Percentiles rank a stretch among this genome's conserved stretches.
Evolutionary conservation across 2,329 filamentous ascomycete species (phyloP).

Genomic region (Neonectria ditissima): DNA sequence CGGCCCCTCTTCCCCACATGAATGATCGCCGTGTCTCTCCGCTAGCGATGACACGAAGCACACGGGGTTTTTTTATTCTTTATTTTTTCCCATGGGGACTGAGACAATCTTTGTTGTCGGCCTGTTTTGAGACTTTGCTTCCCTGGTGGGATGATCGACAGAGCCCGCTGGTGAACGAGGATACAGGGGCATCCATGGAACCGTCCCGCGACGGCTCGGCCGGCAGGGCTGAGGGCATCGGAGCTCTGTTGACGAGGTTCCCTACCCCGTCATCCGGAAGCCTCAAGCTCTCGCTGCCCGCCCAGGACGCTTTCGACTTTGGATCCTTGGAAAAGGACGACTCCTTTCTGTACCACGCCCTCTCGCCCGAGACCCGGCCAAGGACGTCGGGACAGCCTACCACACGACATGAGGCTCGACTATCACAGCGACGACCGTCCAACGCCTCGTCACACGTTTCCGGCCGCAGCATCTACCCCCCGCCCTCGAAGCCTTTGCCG

Average conservation of each 20-base stretch:
- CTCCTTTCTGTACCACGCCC: background rate
- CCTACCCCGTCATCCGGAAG: background rate
- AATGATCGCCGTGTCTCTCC: constrained; percentile 2
- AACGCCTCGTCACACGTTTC: constrained; percentile 7
- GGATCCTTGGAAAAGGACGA: background rate
- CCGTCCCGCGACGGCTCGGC: background rate
- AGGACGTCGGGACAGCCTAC: background rate
- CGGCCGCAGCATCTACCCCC: constrained; percentile 29
- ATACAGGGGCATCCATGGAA: background rate
- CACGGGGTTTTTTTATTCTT: background rate
- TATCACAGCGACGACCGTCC: constrained; percentile 1
- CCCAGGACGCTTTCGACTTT: background rate
- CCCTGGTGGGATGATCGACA: background rate
- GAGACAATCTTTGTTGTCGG: background rate
- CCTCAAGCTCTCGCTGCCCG: background rate
- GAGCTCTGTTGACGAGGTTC: constrained; percentile 4
- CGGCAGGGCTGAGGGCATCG: background rate
- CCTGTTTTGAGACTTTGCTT: background rate
- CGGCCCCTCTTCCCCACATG: constrained; percentile 1
- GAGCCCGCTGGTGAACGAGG: background rate
- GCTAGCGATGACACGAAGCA: background rate
- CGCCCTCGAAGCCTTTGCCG: constrained; percentile 36
- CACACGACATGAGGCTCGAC: background rate
- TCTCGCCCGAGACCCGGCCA: background rate
- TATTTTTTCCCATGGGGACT: too few relatives aligned